These are phyloP conservation scores for Diatrype stigma DNA, from an alignment of 2,329 filamentous ascomycete genomes.

Conservation along the genomic window DNA sequence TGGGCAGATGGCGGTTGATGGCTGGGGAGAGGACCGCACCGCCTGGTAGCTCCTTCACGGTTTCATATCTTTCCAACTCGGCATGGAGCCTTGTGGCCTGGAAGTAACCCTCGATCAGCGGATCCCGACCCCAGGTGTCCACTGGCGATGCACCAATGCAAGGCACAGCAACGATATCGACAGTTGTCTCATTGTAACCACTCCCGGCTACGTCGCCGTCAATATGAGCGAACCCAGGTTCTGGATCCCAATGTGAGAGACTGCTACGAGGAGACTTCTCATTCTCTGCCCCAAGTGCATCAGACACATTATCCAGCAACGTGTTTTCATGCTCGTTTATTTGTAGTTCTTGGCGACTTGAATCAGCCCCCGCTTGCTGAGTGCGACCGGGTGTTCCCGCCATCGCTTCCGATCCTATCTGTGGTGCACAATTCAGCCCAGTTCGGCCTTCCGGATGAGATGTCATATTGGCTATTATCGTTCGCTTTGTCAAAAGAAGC, in stretches of 20 bases:
- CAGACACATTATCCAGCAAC: not conserved
- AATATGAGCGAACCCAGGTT: slow-evolving; percentile 37
- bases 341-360: not conserved
- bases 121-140: slow-evolving; percentile 50
- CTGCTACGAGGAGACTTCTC: slow-evolving; percentile 21
- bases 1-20: slow-evolving; percentile 27
- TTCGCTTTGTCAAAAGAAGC: not conserved
- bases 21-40: slow-evolving; percentile 28
- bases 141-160: slow-evolving; percentile 50
- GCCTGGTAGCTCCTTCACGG: slow-evolving; percentile 28
- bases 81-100: slow-evolving; percentile 25
- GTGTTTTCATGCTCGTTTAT: not conserved
- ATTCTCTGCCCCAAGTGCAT: not conserved
- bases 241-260: slow-evolving; percentile 26
- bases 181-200: slow-evolving; percentile 48
- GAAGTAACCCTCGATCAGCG: slow-evolving; percentile 44
- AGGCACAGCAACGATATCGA: slow-evolving; percentile 51
- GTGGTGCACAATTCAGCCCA: not conserved
- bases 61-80: slow-evolving; percentile 20
- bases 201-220: slow-evolving; percentile 38
- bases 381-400: not conserved
- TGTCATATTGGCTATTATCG: slow-evolving; percentile 1
- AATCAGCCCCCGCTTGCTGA: not conserved
- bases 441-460: not conserved
- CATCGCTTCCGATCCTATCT: slow-evolving; percentile 7